Conservation (phyloP, 805 yeast genomes). For the Saccharomycopsis sp. region DNA sequence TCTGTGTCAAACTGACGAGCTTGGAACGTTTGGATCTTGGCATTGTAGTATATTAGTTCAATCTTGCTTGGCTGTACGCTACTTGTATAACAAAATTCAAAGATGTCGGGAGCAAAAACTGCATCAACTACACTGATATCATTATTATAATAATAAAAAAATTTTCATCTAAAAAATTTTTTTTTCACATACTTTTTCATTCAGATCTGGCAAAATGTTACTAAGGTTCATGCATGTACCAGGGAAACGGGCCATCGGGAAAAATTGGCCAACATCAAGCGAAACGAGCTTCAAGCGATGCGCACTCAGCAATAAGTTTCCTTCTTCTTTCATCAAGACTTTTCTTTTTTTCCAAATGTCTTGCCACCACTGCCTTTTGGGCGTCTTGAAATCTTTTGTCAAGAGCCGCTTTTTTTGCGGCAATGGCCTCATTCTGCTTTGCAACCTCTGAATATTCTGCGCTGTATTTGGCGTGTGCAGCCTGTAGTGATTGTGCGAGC, state of each 20-base stretch:
- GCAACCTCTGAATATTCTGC: neutral
- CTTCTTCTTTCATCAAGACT: neutral
- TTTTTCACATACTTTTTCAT: neutral
- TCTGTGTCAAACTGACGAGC: conserved; percentile 90
- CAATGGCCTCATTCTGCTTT: neutral
- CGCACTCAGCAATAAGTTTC: neutral
- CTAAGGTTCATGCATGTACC: neutral
- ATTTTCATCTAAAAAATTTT: neutral
- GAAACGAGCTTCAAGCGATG: neutral
- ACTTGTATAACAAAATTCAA: neutral
- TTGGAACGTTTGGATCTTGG: conserved; percentile 97
- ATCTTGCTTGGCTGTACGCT: neutral
- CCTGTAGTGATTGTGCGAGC: neutral
- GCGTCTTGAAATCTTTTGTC: neutral
- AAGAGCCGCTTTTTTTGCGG: too few relatives aligned
- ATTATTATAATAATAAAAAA: too few relatives aligned
- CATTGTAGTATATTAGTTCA: conserved; percentile 40
- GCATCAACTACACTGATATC: too few relatives aligned
- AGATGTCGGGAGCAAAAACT: too few relatives aligned
- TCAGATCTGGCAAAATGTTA: neutral
- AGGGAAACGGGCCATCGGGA: neutral
- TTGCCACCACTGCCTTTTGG: neutral
- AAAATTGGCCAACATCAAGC: neutral
- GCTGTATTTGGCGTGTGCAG: neutral
- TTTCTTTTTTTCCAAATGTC: neutral